phyloP scores from a whole-genome alignment of 805 yeast species.

The Kregervanrija pseudodelftensis region DNA sequence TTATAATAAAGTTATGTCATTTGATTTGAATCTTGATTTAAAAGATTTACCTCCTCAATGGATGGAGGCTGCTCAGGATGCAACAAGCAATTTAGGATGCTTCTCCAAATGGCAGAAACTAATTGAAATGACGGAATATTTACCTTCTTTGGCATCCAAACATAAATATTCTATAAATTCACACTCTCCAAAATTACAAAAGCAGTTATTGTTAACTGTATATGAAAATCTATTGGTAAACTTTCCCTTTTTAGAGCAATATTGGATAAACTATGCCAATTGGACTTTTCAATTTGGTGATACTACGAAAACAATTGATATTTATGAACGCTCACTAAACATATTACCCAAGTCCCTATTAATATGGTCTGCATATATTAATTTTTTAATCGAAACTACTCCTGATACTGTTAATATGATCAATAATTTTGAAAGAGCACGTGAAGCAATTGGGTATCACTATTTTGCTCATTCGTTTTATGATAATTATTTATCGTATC shows the following conservation, averaged over 20 bases:
- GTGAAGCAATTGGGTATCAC: conserved; percentile 43
- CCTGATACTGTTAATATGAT: conserved; percentile 28
- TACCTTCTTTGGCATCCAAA: conserved; percentile 10
- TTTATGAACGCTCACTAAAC: conserved; percentile 34
- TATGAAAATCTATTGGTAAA: conserved; percentile 37
- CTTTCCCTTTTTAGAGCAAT: conserved; percentile 45
- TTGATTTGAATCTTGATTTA: conserved; percentile 9
- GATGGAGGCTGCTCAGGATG: conserved; percentile 27
- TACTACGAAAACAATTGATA: conserved; percentile 28
- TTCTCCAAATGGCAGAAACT: conserved; percentile 32
- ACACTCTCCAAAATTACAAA: background rate
- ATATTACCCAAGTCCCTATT: conserved; percentile 37
- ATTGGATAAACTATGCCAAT: conserved; percentile 51
- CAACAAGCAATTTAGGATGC: conserved; percentile 28
- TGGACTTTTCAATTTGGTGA: conserved; percentile 40
- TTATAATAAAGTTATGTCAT: background rate
- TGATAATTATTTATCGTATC: conserved; percentile 39
- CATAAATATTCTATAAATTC: conserved; percentile 2
- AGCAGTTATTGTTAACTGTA: conserved; percentile 28
- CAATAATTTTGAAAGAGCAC: conserved; percentile 38
- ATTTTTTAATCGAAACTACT: conserved; percentile 29
- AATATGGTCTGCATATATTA: conserved; percentile 44
- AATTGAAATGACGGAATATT: conserved; percentile 27
- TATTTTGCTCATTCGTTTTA: conserved; percentile 46
- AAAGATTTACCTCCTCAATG: conserved; percentile 22